phyloP scores from a whole-genome alignment of 352 stramenopile species.

The Pythium grandisporangium region DNA sequence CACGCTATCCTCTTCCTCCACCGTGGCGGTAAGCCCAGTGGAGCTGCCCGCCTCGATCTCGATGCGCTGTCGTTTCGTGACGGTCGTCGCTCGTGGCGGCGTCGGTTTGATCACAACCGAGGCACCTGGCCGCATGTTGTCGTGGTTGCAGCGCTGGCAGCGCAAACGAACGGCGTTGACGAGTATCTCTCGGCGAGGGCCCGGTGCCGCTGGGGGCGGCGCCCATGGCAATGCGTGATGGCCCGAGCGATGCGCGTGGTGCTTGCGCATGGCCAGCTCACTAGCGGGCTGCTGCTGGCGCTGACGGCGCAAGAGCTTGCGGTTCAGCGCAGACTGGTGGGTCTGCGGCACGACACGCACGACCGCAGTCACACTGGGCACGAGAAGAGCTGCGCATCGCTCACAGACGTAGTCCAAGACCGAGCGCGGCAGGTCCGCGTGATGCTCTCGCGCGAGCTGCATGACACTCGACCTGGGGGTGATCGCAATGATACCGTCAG shows the following conservation, averaged over 20 bases:
- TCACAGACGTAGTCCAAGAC: conserved; percentile 68
- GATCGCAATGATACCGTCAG: not conserved
- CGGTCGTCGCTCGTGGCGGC: conserved; percentile 45
- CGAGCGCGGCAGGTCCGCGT: conserved; percentile 21
- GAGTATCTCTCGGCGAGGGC: conserved; percentile 4
- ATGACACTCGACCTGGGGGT: conserved; percentile 50
- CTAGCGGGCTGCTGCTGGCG: conserved; percentile 5
- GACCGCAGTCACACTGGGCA: conserved; percentile 47
- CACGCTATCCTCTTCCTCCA: not conserved
- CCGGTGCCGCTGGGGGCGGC: conserved; percentile 2
- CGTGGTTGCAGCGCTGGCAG: conserved; percentile 49
- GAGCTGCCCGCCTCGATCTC: too few species aligned
- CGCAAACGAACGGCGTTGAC: conserved; percentile 24
- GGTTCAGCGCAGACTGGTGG: conserved; percentile 29
- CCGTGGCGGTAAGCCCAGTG: not conserved
- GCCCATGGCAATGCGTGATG: too few species aligned
- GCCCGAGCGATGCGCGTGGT: too few species aligned
- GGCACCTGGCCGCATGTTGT: conserved; percentile 28
- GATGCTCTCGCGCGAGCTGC: conserved; percentile 25
- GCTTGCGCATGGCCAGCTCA: conserved; percentile 13
- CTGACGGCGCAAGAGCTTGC: conserved; percentile 33
- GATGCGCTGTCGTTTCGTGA: too few species aligned
- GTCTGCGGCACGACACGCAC: conserved; percentile 39
- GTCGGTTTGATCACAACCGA: conserved; percentile 39
- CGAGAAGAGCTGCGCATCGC: conserved; percentile 38